Percentiles rank a stretch among this genome's conserved stretches.
These are phyloP conservation scores for Debaryomyces robertsiae DNA, from an alignment of 1,139 yeast genomes.

Conservation along the genomic window DNA sequence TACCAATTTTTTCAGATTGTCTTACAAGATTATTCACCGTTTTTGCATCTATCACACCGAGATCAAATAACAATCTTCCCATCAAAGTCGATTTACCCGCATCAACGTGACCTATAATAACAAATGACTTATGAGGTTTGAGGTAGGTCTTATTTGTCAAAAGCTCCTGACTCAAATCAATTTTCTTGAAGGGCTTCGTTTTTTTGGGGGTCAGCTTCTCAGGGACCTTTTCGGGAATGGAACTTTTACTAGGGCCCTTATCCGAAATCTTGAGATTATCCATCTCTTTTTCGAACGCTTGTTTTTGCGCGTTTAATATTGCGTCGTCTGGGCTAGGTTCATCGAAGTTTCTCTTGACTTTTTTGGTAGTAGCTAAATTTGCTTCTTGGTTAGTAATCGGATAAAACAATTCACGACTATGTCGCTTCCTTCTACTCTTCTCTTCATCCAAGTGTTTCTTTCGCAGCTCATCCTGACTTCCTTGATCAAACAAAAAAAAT, in stretches of 20 bases:
- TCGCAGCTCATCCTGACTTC: constrained; percentile 10
- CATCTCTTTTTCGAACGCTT: constrained; percentile 48
- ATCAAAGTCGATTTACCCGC: constrained; percentile 96
- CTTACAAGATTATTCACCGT: constrained; percentile 74
- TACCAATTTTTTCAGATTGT: constrained; percentile 83
- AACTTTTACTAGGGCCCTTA: constrained; percentile 11
- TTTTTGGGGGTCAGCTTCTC: constrained; percentile 19
- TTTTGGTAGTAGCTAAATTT: constrained; percentile 44
- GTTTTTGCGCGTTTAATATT: constrained; percentile 60
- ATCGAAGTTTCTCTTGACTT: constrained; percentile 58
- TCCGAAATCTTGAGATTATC: constrained; percentile 29
- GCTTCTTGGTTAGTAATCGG: constrained; percentile 51
- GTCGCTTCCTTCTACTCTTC: constrained; percentile 27
- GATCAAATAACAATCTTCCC: constrained; percentile 84
- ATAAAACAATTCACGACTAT: constrained; percentile 25
- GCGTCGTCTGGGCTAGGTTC: constrained; percentile 86
- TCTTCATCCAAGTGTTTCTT: constrained; percentile 16
- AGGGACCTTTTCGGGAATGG: constrained; percentile 10
- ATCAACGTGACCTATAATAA: constrained; percentile 95
- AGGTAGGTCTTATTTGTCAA: constrained; percentile 31
- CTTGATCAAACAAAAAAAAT: constrained; percentile 19
- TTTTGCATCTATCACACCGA: constrained; percentile 77
- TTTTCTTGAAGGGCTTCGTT: constrained; percentile 45
- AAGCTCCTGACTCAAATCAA: constrained; percentile 45
- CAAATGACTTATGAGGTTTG: constrained; percentile 75